Conservation (phyloP, 2,329 filamentous ascomycete genomes). For the Beauveria caledonica region DNA sequence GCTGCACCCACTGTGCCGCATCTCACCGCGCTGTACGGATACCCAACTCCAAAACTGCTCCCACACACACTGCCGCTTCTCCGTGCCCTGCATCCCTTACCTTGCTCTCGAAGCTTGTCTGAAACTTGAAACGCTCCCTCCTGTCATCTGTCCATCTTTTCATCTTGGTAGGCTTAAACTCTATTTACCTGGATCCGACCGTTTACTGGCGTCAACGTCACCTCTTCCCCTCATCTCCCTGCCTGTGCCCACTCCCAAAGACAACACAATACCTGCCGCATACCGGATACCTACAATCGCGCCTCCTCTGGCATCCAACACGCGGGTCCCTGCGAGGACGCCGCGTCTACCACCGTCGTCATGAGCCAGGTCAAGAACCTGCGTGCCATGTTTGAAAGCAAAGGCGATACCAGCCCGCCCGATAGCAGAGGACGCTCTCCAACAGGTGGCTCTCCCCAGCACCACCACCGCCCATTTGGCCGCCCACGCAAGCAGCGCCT, state of each 20-base stretch:
- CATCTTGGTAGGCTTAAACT: slow-evolving; percentile 9
- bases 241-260: slow-evolving; percentile 1
- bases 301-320: slow-evolving; percentile 1
- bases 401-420: slow-evolving; percentile 54
- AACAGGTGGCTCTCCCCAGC: slow-evolving; percentile 32
- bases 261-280: slow-evolving; percentile 7
- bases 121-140: slow-evolving; percentile 3
- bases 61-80: not conserved
- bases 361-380: slow-evolving; percentile 68
- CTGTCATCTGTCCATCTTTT: slow-evolving; percentile 9
- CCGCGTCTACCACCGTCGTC: slow-evolving; percentile 25
- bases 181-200: slow-evolving; percentile 5
- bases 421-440: slow-evolving; percentile 61
- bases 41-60: slow-evolving; percentile 10
- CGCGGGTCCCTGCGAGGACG: slow-evolving; percentile 9
- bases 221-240: slow-evolving; percentile 1
- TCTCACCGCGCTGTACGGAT: not conserved
- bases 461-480: slow-evolving; percentile 9
- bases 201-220: slow-evolving; percentile 5
- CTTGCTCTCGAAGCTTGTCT: slow-evolving; percentile 4
- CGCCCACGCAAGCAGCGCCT: not conserved
- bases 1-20: not conserved
- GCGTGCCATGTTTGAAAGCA: slow-evolving; percentile 73
- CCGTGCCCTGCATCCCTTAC: slow-evolving; percentile 2
- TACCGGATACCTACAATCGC: slow-evolving; percentile 1